phyloP scores from a whole-genome alignment of 805 yeast species.

The Wickerhamiella hasegawae region DNA sequence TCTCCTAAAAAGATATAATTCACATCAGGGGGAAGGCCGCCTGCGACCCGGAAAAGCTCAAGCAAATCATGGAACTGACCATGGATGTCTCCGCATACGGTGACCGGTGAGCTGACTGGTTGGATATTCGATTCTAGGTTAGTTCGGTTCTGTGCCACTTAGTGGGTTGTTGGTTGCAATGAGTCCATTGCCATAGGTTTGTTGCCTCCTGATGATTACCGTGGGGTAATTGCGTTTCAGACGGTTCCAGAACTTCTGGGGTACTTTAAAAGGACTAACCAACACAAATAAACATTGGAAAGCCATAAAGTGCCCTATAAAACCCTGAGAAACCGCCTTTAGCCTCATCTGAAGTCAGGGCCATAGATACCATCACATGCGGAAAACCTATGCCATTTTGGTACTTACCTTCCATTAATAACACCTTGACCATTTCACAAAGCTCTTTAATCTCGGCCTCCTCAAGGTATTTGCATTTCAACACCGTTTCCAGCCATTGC shows the following conservation, averaged over 20 bases:
- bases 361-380: no score
- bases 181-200: no score
- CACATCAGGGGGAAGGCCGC: constrained; percentile 71
- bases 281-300: no score
- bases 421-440: constrained; percentile 88
- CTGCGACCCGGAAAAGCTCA: constrained; percentile 78
- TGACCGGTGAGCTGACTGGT: constrained; percentile 89
- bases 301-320: no score
- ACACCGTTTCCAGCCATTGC: constrained; percentile 87
- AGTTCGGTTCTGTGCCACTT: neutral
- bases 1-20: constrained; percentile 86
- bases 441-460: constrained; percentile 93
- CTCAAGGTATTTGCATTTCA: constrained; percentile 72
- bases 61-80: constrained; percentile 93
- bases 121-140: constrained; percentile 70
- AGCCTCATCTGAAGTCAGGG: no score
- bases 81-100: constrained; percentile 82
- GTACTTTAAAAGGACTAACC: no score
- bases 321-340: no score
- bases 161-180: no score
- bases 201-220: no score
- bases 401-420: constrained; percentile 56
- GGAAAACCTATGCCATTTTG: no score
- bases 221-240: no score
- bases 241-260: no score